phyloP scores from a whole-genome alignment of 352 stramenopile species.

The Phytophthora nicotianae region DNA sequence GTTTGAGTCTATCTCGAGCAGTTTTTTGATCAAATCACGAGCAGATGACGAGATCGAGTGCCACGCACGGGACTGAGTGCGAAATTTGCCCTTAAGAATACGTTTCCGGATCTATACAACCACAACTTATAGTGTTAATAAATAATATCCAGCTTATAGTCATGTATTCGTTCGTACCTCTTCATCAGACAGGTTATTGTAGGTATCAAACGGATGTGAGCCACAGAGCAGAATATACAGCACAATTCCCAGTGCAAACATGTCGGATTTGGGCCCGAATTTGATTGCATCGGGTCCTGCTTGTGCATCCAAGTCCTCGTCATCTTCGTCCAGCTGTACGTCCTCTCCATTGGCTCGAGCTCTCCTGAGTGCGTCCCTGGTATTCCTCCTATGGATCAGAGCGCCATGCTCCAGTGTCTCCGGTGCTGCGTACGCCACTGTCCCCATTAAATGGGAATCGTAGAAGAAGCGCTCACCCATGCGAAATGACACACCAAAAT shows the following conservation, averaged over 20 bases:
- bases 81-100: constrained; percentile 82
- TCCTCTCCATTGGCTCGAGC: constrained; percentile 23
- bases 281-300: constrained; percentile 44
- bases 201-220: constrained; percentile 82
- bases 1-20: constrained; percentile 67
- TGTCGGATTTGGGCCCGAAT: constrained; percentile 75
- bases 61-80: constrained; percentile 74
- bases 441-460: constrained; percentile 76
- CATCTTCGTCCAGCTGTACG: constrained; percentile 26
- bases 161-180: constrained; percentile 42
- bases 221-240: constrained; percentile 89
- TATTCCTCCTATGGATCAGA: constrained; percentile 41
- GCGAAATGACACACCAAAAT: constrained; percentile 87
- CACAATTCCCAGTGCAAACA: constrained; percentile 85
- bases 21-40: constrained; percentile 72
- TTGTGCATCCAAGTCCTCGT: constrained; percentile 42
- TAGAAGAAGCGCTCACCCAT: constrained; percentile 77
- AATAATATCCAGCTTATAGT: background rate
- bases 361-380: constrained; percentile 30
- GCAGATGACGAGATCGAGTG: constrained; percentile 67
- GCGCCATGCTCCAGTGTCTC: constrained; percentile 68
- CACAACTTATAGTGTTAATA: constrained; percentile 2
- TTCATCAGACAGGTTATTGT: constrained; percentile 87
- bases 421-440: constrained; percentile 74
- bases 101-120: constrained; percentile 67